A percentile compares a stretch with the other conserved stretches of the same genome.
phyloP scores from a whole-genome alignment of 768 basidiomycete species.

The Calocera cornea region DNA sequence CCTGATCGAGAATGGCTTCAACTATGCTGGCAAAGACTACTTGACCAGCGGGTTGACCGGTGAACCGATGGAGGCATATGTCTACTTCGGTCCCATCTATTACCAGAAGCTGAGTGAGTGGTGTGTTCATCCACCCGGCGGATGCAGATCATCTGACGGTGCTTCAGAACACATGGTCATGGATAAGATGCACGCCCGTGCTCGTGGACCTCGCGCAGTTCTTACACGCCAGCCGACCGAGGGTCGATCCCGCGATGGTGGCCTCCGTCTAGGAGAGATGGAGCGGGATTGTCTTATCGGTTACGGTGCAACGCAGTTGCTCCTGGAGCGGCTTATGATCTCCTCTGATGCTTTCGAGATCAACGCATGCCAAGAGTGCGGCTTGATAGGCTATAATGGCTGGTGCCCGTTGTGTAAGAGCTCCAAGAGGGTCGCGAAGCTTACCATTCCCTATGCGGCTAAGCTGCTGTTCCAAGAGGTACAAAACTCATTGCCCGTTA shows the following conservation, averaged over 20 bases:
- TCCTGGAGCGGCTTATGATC: conserved; percentile 96
- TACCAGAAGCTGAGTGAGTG: conserved; percentile 95
- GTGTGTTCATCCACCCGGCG: conserved; percentile 14
- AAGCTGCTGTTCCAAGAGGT: conserved; percentile 88
- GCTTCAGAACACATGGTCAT: conserved; percentile 88
- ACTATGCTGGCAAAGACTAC: conserved; percentile 98
- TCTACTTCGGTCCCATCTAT: conserved; percentile 97
- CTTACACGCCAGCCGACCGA: conserved; percentile 96
- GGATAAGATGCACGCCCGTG: conserved; percentile 99
- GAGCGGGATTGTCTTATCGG: conserved; percentile 97
- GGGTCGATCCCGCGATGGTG: conserved; percentile 94
- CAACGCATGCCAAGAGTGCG: conserved; percentile 88
- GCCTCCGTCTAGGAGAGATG: conserved; percentile 95
- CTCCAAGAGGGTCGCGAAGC: conserved; percentile 86
- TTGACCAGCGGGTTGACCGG: conserved; percentile 96
- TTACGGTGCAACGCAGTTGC: conserved; percentile 89
- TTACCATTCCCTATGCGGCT: conserved; percentile 93
- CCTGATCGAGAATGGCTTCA: conserved; percentile 87
- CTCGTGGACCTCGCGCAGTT: conserved; percentile 90
- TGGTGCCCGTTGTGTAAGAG: conserved; percentile 99
- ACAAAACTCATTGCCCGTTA: conserved; percentile 14
- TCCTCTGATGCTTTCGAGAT: conserved; percentile 98
- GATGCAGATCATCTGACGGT: neutral
- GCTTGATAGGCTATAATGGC: conserved; percentile 84
- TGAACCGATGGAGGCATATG: conserved; percentile 89